Conservation (phyloP, 768 basidiomycete species). For the Xerocomellus intermedius region DNA sequence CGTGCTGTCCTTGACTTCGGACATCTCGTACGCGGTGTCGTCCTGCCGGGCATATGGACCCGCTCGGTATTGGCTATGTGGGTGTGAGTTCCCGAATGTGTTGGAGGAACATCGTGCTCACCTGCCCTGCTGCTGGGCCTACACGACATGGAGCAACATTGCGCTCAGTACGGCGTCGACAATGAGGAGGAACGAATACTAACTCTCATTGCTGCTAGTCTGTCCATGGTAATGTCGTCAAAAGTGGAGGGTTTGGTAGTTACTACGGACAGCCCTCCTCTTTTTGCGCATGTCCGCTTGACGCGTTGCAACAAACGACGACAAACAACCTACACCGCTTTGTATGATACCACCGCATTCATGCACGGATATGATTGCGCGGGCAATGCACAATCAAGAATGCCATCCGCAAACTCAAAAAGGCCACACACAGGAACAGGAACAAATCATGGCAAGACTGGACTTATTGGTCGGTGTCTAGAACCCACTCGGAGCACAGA, state of each 20-base stretch:
- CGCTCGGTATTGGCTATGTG: constrained; percentile 34
- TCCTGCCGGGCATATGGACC: constrained; percentile 73
- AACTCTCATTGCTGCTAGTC: constrained; percentile 86
- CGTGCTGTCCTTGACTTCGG: constrained; percentile 60
- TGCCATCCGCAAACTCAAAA: no score
- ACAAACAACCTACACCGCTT: constrained; percentile 19
- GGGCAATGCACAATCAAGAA: no score
- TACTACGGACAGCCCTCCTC: background rate
- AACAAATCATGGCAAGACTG: background rate
- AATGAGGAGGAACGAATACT: constrained; percentile 18
- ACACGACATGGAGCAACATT: background rate
- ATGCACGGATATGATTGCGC: no score
- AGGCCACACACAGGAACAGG: no score
- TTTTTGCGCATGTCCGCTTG: background rate
- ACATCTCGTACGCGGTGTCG: constrained; percentile 63
- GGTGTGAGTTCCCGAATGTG: background rate
- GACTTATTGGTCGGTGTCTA: background rate
- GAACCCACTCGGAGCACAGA: background rate
- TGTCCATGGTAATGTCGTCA: constrained; percentile 73
- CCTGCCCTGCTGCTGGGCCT: constrained; percentile 72
- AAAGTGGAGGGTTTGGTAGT: constrained; percentile 29
- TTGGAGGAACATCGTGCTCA: constrained; percentile 30
- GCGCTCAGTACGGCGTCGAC: constrained; percentile 7
- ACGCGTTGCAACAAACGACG: constrained; percentile 11
- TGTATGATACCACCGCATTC: no score